Conservation (phyloP, 768 basidiomycete species). For the Leccinum boreale region DNA sequence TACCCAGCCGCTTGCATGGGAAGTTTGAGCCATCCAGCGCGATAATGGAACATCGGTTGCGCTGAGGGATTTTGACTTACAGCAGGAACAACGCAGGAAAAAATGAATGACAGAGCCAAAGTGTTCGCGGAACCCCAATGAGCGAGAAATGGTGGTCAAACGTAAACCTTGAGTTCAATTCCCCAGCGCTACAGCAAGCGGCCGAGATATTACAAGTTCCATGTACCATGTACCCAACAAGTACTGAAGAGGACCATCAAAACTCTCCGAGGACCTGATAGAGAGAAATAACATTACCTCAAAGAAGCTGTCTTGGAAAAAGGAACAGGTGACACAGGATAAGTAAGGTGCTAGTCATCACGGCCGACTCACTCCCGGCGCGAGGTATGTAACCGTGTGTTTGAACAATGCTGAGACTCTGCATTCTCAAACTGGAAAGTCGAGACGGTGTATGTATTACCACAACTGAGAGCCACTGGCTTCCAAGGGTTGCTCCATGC, state of each 20-base stretch:
- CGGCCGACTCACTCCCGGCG: neutral
- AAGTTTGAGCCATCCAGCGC: slow-evolving; percentile 20
- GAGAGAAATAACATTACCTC: neutral
- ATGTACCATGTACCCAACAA: neutral
- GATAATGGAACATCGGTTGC: slow-evolving; percentile 5
- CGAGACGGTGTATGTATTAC: neutral
- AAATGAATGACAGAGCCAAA: slow-evolving; percentile 4
- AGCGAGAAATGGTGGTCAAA: neutral
- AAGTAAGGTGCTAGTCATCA: neutral
- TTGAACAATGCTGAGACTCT: neutral
- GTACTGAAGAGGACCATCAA: neutral
- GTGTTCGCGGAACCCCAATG: neutral
- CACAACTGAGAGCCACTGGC: neutral
- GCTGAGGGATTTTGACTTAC: neutral
- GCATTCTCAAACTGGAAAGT: neutral
- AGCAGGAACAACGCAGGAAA: neutral
- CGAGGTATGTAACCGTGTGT: neutral
- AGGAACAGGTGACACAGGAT: neutral
- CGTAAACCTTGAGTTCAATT: neutral
- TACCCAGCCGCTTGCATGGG: neutral
- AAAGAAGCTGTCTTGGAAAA: neutral
- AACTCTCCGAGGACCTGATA: neutral
- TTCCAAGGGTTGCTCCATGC: neutral
- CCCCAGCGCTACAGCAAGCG: slow-evolving; percentile 3
- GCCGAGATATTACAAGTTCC: neutral